phyloP scores from a whole-genome alignment of 1,284 basidiomycete genomes.

The Microbotryum violaceum region DNA sequence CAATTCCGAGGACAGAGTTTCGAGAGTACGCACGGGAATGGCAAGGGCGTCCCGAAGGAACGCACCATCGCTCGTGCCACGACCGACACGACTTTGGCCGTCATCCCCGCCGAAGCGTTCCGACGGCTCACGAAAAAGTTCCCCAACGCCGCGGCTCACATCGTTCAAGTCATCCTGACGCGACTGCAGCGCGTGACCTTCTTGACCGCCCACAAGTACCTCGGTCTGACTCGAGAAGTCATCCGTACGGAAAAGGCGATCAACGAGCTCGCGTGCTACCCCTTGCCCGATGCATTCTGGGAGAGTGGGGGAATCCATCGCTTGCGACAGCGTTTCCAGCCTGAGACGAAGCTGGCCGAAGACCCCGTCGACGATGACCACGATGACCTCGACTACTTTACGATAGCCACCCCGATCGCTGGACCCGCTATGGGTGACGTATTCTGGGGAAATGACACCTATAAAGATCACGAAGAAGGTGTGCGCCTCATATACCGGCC shows the following conservation, averaged over 20 bases:
- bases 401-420: constrained; percentile 35
- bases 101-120: constrained; percentile 97
- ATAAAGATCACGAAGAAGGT: constrained; percentile 9
- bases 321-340: constrained; percentile 66
- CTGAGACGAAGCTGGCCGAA: constrained; percentile 16
- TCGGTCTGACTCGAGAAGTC: constrained; percentile 90
- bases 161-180: constrained; percentile 94
- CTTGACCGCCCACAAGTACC: constrained; percentile 84
- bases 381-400: constrained; percentile 40
- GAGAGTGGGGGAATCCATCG: constrained; percentile 85
- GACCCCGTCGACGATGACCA: constrained; percentile 27
- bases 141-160: constrained; percentile 93
- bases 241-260: constrained; percentile 93
- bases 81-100: constrained; percentile 92
- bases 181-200: constrained; percentile 96
- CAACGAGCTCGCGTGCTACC: constrained; percentile 92
- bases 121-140: constrained; percentile 81
- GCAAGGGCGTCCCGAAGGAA: constrained; percentile 18
- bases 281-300: constrained; percentile 84
- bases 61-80: constrained; percentile 72
- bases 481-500: constrained; percentile 26
- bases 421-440: constrained; percentile 35
- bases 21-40: background rate
- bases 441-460: constrained; percentile 21
- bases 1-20: background rate